Evolutionary conservation across 2,329 filamentous ascomycete species (phyloP), one percentile per base, ranked within the genome.

Genomic region (Akanthomyces lecanii): DNA sequence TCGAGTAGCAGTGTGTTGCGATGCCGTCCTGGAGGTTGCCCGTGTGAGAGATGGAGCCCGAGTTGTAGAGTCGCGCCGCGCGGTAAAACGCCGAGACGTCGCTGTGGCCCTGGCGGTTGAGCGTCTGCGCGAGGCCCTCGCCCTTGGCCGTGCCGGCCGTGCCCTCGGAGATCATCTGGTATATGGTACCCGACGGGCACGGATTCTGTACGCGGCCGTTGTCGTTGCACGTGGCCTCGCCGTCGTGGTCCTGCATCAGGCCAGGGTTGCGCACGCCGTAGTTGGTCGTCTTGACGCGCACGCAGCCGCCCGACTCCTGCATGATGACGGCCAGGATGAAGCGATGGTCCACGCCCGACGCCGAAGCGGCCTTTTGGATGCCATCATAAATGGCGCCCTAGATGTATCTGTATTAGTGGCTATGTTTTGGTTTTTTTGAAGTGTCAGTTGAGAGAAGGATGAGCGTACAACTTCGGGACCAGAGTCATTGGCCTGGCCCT

Each of bases 61-160:
- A 78, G 69, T 83, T 83, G 72, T 82, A 83, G 42, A 78, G 75
- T 40, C 80, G 72, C n/a, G 79, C 77, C 0, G 77, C 79, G 55
- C 72, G 75, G 69, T 82, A 82, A 70, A 74, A 81, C 52, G 73
- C 75, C 62, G 71, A 71, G 45, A 72, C 74, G 64, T 75, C 72
- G 21, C 62, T 66, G 18, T 67, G 69, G 5, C 68, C 70, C 18
- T 71, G 63, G 61, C 74, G 63, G 25, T 67, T 68, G 50, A 79
- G 65, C 58, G 70, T 72, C 65, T 79, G 76, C 45, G 71, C 71
- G 16, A 82, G 70, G 1, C 79, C 80, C 28, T 78, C 76, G 5
- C 77, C 78, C 21, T 70, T 68, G 5, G 71, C 61, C 10, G 79
- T 78, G 38, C 80, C 79, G 5, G 67, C 66, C 2, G 74, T 71